Evolutionary conservation across 805 yeast species (phyloP).

Genomic region (Lachancea kluyveri): DNA sequence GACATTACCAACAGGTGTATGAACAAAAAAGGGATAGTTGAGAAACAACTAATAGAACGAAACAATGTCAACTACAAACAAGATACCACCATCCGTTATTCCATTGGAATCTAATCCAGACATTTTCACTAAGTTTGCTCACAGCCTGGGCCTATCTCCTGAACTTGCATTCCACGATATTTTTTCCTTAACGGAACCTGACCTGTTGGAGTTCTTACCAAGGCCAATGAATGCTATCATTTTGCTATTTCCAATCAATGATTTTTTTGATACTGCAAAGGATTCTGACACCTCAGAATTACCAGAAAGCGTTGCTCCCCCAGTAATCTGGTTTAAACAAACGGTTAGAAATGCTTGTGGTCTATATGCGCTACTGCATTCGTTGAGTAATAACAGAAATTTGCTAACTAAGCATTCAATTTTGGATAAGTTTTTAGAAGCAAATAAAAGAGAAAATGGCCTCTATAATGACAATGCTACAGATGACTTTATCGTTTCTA

Average conservation of each 20-base stretch:
- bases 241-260: constrained; percentile 77
- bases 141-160: constrained; percentile 58
- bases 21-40: too few relatives aligned
- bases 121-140: constrained; percentile 66
- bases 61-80: not conserved
- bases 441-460: constrained; percentile 31
- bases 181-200: constrained; percentile 78
- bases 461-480: constrained; percentile 36
- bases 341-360: constrained; percentile 90
- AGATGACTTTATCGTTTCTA: constrained; percentile 28
- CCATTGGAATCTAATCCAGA: constrained; percentile 91
- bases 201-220: constrained; percentile 73
- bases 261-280: constrained; percentile 44
- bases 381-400: constrained; percentile 35
- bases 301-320: too few relatives aligned
- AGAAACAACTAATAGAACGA: too few relatives aligned
- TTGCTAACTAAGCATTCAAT: constrained; percentile 19
- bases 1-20: not conserved
- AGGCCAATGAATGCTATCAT: constrained; percentile 72
- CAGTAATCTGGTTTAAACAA: constrained; percentile 86
- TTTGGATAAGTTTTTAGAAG: constrained; percentile 15
- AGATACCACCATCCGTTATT: constrained; percentile 46
- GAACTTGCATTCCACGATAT: constrained; percentile 68
- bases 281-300: constrained; percentile 27
- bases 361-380: constrained; percentile 77